Conservation (phyloP, 2,329 filamentous ascomycete genomes). For the Beauveria brongniartii region DNA sequence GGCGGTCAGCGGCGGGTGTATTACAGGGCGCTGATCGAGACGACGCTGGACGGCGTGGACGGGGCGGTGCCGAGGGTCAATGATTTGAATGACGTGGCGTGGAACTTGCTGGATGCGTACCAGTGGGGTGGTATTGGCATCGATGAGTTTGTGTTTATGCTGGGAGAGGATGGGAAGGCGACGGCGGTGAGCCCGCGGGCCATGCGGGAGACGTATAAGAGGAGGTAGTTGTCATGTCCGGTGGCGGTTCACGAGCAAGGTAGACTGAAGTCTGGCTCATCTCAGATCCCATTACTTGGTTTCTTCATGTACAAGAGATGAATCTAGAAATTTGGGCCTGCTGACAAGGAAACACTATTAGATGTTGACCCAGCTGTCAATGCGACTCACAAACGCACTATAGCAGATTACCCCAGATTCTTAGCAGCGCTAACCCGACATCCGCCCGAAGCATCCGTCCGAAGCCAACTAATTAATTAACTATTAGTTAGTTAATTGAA, state of each 20-base stretch:
- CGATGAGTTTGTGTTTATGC: slow-evolving; percentile 15
- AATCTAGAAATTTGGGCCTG: too few relatives aligned
- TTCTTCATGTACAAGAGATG: background rate
- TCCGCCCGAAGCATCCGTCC: background rate
- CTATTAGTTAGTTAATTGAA: too few relatives aligned
- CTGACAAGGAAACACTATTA: too few relatives aligned
- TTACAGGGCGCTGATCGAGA: background rate
- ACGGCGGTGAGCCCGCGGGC: slow-evolving; percentile 9
- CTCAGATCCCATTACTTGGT: background rate
- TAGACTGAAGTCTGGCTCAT: background rate
- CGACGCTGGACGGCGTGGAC: background rate
- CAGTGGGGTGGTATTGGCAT: slow-evolving; percentile 14
- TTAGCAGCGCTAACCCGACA: background rate
- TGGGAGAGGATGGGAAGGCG: background rate
- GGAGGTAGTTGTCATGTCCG: background rate
- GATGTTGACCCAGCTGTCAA: background rate
- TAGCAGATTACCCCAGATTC: background rate
- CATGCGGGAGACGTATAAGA: background rate
- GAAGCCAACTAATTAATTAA: background rate
- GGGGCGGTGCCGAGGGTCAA: background rate
- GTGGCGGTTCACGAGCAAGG: too few relatives aligned
- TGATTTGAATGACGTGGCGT: slow-evolving; percentile 9
- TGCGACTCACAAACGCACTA: background rate
- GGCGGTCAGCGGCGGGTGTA: background rate
- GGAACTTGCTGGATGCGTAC: slow-evolving; percentile 11